phyloP scores from a whole-genome alignment of 2,329 filamentous ascomycete species.

The Ophiostoma sp. region DNA sequence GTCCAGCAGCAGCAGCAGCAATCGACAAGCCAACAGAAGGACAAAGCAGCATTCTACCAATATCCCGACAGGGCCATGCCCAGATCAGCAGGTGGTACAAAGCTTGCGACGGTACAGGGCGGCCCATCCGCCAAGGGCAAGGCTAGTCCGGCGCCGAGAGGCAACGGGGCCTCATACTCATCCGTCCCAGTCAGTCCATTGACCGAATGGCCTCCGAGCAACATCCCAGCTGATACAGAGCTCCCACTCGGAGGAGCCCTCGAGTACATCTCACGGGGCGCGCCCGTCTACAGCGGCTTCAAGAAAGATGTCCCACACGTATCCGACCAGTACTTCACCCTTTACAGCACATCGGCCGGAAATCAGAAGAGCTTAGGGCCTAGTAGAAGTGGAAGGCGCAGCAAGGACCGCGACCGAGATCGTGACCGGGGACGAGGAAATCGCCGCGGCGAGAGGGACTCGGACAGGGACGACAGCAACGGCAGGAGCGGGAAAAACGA shows the following conservation, averaged over 20 bases:
- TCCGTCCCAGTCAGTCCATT: slow-evolving; percentile 42
- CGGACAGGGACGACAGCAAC: slow-evolving; percentile 39
- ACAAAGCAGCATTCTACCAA: neutral
- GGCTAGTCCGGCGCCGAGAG: slow-evolving; percentile 33
- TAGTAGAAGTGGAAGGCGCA: slow-evolving; percentile 18
- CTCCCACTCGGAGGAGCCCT: slow-evolving; percentile 56
- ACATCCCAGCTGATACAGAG: slow-evolving; percentile 50
- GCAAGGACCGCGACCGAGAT: slow-evolving; percentile 19
- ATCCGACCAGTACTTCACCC: slow-evolving; percentile 55
- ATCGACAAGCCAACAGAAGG: neutral
- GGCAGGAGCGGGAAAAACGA: slow-evolving; percentile 19
- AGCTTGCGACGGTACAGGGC: neutral
- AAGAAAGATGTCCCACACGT: slow-evolving; percentile 56
- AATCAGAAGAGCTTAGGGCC: slow-evolving; percentile 36
- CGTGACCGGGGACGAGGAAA: slow-evolving; percentile 5
- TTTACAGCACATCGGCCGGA: slow-evolving; percentile 52
- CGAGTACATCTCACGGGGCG: slow-evolving; percentile 59
- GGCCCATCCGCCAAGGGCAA: neutral
- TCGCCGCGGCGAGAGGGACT: slow-evolving; percentile 32
- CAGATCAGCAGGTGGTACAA: neutral
- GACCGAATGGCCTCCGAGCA: slow-evolving; percentile 59
- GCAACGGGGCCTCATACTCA: slow-evolving; percentile 36
- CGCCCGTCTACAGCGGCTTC: slow-evolving; percentile 57
- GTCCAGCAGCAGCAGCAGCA: neutral
- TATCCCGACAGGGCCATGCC: slow-evolving; percentile 20